These are phyloP conservation scores for Ballota nigra DNA, from an alignment of 257 asterid genomes.

Conservation along the genomic window DNA sequence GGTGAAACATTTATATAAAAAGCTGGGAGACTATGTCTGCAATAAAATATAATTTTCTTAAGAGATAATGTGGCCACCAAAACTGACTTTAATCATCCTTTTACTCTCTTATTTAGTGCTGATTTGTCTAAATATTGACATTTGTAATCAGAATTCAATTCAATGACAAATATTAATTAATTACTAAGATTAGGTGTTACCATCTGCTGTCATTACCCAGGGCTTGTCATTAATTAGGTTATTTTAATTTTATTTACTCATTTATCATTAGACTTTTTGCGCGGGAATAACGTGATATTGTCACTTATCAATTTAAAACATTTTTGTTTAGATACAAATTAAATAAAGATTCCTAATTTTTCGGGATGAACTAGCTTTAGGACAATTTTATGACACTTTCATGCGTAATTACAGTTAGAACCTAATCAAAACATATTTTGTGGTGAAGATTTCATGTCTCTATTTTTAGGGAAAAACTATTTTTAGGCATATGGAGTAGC, in stretches of 20 bases:
- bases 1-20: conserved; percentile 20
- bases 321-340: neutral
- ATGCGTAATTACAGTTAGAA: neutral
- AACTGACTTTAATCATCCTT: conserved; percentile 20
- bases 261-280: neutral
- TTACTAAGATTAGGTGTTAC: neutral
- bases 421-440: no score
- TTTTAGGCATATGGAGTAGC: neutral
- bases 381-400: neutral
- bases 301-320: neutral
- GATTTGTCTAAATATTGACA: conserved; percentile 20
- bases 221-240: no score
- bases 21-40: conserved; percentile 16
- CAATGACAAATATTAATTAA: neutral
- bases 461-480: neutral
- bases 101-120: neutral
- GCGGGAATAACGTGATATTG: neutral
- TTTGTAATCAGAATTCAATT: neutral
- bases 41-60: neutral
- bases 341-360: neutral
- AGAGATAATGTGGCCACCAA: conserved; percentile 35
- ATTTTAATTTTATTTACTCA: neutral
- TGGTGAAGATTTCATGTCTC: neutral
- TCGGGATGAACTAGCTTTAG: neutral
- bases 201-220: neutral